These are phyloP conservation scores for Gossypium lobatum DNA, from an alignment of 441 rosid genomes.

Conservation along the genomic window DNA sequence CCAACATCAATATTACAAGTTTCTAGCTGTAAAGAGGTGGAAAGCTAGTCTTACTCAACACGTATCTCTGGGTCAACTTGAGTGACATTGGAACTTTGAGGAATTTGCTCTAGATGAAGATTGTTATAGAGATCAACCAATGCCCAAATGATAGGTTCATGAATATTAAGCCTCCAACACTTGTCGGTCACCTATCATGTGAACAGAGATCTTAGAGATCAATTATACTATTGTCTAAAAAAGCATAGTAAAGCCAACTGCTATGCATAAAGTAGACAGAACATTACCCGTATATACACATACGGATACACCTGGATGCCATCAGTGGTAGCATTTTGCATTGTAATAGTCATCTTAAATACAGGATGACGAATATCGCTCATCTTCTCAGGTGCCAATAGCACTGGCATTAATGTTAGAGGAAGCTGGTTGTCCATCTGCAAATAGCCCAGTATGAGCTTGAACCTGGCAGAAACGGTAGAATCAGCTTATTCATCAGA, in stretches of 20 bases:
- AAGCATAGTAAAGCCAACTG: conserved; percentile 11
- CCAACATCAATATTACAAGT: not conserved
- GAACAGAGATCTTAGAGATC: conserved; percentile 7
- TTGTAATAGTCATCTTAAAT: conserved; percentile 86
- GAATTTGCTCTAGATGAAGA: conserved; percentile 78
- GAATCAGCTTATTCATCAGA: conserved; percentile 4
- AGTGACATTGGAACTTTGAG: conserved; percentile 63
- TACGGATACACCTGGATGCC: conserved; percentile 83
- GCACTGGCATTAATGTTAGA: conserved; percentile 86
- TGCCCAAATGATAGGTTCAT: conserved; percentile 98
- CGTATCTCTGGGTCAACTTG: conserved; percentile 98
- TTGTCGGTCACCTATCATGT: conserved; percentile 73
- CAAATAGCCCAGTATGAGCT: conserved; percentile 77
- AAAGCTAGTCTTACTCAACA: conserved; percentile 35
- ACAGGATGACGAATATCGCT: conserved; percentile 76
- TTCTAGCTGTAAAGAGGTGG: not conserved
- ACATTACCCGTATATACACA: conserved; percentile 80
- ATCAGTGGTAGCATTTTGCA: conserved; percentile 68
- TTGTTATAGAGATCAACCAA: conserved; percentile 66
- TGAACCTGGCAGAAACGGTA: conserved; percentile 63
- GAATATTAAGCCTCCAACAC: conserved; percentile 87
- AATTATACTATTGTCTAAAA: conserved; percentile 8
- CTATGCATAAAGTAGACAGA: conserved; percentile 15
- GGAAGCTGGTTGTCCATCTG: conserved; percentile 99
- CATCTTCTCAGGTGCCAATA: conserved; percentile 78